Percentiles rank a stretch among this genome's conserved stretches.
Evolutionary conservation across 768 basidiomycete genomes (phyloP).

Genomic region (Crucibulum laeve): DNA sequence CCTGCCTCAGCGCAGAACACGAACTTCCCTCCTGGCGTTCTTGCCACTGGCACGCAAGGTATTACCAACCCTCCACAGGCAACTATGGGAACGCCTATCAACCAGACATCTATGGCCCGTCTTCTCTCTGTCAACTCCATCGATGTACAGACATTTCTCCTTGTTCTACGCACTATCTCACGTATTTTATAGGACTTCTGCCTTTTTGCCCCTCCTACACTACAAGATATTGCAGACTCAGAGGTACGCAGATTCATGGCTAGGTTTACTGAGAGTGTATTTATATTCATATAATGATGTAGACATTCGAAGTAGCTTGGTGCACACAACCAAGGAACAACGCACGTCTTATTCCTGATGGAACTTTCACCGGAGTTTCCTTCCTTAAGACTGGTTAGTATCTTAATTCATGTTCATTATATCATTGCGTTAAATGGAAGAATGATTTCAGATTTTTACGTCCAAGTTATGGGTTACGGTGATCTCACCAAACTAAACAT

Average conservation of each 20-base stretch:
- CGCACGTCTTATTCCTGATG: conserved; percentile 41
- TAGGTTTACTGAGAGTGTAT: background rate
- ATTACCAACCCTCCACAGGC: conserved; percentile 34
- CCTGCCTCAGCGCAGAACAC: background rate
- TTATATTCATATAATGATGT: background rate
- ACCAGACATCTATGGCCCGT: conserved; percentile 36
- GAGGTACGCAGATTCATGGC: conserved; percentile 22
- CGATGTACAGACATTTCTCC: conserved; percentile 22
- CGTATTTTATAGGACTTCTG: conserved; percentile 31
- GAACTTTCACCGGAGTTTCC: conserved; percentile 33
- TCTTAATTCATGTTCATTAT: background rate
- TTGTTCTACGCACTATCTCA: background rate
- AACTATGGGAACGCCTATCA: conserved; percentile 32
- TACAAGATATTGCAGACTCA: conserved; percentile 28
- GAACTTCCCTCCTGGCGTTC: conserved; percentile 26
- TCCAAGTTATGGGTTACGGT: conserved; percentile 38
- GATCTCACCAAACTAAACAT: conserved; percentile 39
- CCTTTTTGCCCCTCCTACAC: conserved; percentile 34
- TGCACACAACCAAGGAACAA: conserved; percentile 40
- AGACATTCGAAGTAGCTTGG: conserved; percentile 43
- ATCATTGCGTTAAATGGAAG: background rate
- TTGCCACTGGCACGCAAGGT: conserved; percentile 38
- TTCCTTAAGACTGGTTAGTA: conserved; percentile 34
- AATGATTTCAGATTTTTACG: conserved; percentile 27
- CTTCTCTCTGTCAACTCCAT: conserved; percentile 35